Base-by-base conservation (phyloP, 2,329 filamentous ascomycete species). In the Fusarium tupiense region DNA sequence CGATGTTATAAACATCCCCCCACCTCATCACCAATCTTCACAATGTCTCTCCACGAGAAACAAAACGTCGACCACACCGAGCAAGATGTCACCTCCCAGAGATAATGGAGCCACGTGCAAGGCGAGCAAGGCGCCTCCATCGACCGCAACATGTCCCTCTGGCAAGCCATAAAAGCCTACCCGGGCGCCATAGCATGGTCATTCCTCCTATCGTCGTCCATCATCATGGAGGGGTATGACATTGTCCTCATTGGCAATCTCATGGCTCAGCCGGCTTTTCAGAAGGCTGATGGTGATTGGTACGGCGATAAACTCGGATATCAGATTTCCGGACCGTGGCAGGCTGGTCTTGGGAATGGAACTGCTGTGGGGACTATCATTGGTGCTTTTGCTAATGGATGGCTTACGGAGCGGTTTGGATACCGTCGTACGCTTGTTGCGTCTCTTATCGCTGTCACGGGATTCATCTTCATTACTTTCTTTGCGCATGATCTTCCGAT, bases 381-480 rank as follows among this genome's bases (percentile, higher is more conserved):
- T 29, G 76, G 76, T 14, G 71, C 69, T 17, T 73, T 74, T 50
- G 71, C 75, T 26, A 78, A 78, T 24, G 76, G 76, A 0, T 75
- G 69, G 73, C 73, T 72, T 6, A 76, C 73, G 2, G 71, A 71
- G 6, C 58, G 67, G 1, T 77, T 67, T 4, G 76, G 76, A 8
- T 78, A 77, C 37, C 61, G 88, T 19, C 87, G 85, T 74, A 90
- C 88, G 8, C 85, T 91, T 8, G 26, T 63, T 3, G 71, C 86
- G 88, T 41, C 83, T 73, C 22, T 87, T 86, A 6, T 70, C 86
- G 54, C 71, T 80, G 8, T 63, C 2, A 67, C 74, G 0, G 77
- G 69, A 11, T 76, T 82, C 26, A 77, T 82, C 29, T 81, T 81
- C 19, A 76, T 82, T 14, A 76, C 78, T 1, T 82, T 82, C 72